phyloP scores from a whole-genome alignment of 768 basidiomycete genomes.

The Lactarius deliciosus region DNA sequence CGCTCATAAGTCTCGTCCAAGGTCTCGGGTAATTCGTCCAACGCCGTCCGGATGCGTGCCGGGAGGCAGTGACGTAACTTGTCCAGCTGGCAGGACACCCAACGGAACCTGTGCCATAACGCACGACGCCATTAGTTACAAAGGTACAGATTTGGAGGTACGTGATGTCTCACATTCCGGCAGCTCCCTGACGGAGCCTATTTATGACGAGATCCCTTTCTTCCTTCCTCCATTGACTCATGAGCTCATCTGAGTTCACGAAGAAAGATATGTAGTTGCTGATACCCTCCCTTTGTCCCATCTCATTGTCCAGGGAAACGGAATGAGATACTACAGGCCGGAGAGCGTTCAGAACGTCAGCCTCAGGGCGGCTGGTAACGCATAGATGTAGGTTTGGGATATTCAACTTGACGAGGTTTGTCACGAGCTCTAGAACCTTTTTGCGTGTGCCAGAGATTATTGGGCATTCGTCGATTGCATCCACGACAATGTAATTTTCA shows the following conservation, averaged over 20 bases:
- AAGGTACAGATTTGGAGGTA: not conserved
- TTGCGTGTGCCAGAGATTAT: not conserved
- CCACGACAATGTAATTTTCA: not conserved
- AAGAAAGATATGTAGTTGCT: not conserved
- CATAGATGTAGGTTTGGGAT: not conserved
- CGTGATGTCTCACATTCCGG: not conserved
- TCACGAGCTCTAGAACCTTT: not conserved
- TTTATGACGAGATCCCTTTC: not conserved
- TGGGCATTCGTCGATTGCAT: not conserved
- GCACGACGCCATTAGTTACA: not conserved
- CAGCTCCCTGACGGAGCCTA: not conserved
- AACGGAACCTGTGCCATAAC: not conserved
- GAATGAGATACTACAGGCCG: not conserved
- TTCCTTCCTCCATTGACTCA: not conserved
- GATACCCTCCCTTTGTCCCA: not conserved
- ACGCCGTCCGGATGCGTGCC: not conserved
- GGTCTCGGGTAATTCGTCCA: not conserved
- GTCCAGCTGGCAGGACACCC: not conserved
- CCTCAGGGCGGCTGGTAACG: not conserved
- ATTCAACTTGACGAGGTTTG: not conserved
- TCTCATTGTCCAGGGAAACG: not conserved
- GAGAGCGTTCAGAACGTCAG: not conserved
- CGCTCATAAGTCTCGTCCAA: conserved; percentile 1
- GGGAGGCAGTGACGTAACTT: not conserved
- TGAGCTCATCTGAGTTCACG: not conserved